A percentile compares a stretch with the other conserved stretches of the same genome.
Evolutionary conservation across 768 basidiomycete species (phyloP).

Genomic region (Exsudoporus frostii): DNA sequence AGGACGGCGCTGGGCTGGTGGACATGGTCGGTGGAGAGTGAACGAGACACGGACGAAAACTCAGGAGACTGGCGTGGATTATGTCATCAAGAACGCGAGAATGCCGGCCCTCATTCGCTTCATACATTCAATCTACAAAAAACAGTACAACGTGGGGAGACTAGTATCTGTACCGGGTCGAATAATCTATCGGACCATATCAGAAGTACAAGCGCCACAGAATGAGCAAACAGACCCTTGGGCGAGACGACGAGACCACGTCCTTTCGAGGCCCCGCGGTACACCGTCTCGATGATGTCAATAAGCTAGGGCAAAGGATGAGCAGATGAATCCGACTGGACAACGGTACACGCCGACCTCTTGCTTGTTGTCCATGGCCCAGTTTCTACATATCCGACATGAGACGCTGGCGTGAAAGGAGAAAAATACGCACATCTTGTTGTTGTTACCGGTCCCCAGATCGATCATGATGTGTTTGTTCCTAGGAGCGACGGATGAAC

Average conservation of each 20-base stretch:
- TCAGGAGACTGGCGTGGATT: conserved; percentile 10
- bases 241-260: conserved; percentile 97
- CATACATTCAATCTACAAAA: neutral
- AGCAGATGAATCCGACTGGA: neutral
- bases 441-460: conserved; percentile 98
- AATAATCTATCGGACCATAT: conserved; percentile 54
- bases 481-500: conserved; percentile 37
- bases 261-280: conserved; percentile 95
- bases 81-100: conserved; percentile 29
- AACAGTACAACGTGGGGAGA: neutral
- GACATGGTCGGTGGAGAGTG: conserved; percentile 13
- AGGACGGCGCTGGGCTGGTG: conserved; percentile 14
- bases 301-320: conserved; percentile 60
- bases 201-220: neutral
- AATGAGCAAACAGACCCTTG: conserved; percentile 58
- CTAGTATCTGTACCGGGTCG: conserved; percentile 75
- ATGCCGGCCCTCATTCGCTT: conserved; percentile 21
- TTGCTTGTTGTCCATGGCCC: conserved; percentile 99
- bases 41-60: neutral
- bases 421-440: conserved; percentile 78
- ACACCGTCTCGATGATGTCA: conserved; percentile 97
- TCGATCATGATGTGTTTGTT: conserved; percentile 99
- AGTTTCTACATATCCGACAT: conserved; percentile 60
- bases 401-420: neutral
- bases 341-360: conserved; percentile 52